Conservation (phyloP, 179 eudicot genomes). For the Beta corolliflora region DNA sequence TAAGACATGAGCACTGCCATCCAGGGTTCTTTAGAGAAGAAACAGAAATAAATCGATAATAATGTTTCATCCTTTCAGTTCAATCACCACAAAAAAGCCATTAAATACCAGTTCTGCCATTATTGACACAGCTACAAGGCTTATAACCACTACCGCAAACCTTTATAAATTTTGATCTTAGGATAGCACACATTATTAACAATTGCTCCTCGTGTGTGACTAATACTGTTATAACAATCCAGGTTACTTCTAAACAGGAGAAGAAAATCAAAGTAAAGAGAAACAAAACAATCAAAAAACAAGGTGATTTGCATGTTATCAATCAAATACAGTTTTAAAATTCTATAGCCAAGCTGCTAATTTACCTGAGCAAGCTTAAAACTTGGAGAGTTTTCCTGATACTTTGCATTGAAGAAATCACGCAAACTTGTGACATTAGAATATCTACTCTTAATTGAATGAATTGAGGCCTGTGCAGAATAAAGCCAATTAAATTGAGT, state of each 20-base stretch:
- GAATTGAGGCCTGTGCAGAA: constrained; percentile 80
- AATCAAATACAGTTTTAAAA: not conserved
- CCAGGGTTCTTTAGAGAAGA: not conserved
- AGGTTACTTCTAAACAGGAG: not conserved
- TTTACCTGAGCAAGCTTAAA: constrained; percentile 93
- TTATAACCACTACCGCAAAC: not conserved
- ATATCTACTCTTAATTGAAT: constrained; percentile 93
- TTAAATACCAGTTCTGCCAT: not conserved
- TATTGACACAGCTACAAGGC: not conserved
- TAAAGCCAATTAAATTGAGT: constrained; percentile 20
- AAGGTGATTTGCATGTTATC: not conserved
- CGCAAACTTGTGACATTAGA: constrained; percentile 83
- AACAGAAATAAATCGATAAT: no score
- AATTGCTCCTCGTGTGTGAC: not conserved
- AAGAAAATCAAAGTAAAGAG: not conserved
- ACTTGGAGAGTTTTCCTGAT: constrained; percentile 82
- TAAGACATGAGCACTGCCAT: not conserved
- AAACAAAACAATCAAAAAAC: not conserved
- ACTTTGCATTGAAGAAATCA: constrained; percentile 89
- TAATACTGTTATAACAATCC: not conserved
- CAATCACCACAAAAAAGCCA: no score
- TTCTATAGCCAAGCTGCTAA: not conserved
- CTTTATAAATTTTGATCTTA: not conserved
- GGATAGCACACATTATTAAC: not conserved
- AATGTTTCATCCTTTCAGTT: no score